phyloP scores from a whole-genome alignment of 1,284 basidiomycete species.

The Cutaneotrichosporon dermatis region DNA sequence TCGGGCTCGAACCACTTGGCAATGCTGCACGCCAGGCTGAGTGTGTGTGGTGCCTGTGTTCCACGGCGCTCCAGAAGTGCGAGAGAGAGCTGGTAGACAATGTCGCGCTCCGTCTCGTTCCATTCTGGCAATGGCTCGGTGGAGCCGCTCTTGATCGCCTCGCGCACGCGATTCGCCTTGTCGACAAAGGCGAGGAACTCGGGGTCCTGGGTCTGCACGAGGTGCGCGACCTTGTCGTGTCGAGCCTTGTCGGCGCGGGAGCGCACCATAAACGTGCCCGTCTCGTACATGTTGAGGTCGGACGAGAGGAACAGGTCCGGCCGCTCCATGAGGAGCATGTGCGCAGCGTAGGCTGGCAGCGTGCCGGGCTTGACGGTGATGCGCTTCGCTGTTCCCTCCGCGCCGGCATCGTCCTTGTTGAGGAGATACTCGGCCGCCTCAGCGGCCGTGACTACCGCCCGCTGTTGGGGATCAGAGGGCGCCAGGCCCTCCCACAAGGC shows the following conservation, averaged over 20 bases:
- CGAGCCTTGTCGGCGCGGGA: slow-evolving; percentile 60
- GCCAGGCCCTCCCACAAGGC: slow-evolving; percentile 32
- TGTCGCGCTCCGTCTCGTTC: slow-evolving; percentile 58
- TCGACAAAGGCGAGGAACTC: slow-evolving; percentile 57
- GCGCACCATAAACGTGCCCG: slow-evolving; percentile 65
- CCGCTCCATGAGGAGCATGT: slow-evolving; percentile 67
- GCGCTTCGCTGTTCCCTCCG: not conserved
- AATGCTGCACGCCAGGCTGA: slow-evolving; percentile 57
- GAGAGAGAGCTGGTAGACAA: slow-evolving; percentile 66
- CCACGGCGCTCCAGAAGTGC: slow-evolving; percentile 59
- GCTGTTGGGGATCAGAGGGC: slow-evolving; percentile 6
- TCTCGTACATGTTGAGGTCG: slow-evolving; percentile 56
- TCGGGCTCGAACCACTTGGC: slow-evolving; percentile 56
- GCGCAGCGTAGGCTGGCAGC: slow-evolving; percentile 59
- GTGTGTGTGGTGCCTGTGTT: slow-evolving; percentile 63
- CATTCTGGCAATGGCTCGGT: slow-evolving; percentile 48
- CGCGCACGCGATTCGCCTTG: slow-evolving; percentile 57
- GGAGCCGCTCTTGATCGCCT: slow-evolving; percentile 6
- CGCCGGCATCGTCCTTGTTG: slow-evolving; percentile 9
- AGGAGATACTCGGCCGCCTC: slow-evolving; percentile 34
- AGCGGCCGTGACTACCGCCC: slow-evolving; percentile 25
- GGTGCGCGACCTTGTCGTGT: slow-evolving; percentile 56
- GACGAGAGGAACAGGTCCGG: slow-evolving; percentile 63
- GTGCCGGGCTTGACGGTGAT: slow-evolving; percentile 24
- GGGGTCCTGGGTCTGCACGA: slow-evolving; percentile 53